A percentile compares a stretch with the other conserved stretches of the same genome.
These are phyloP conservation scores for Mycena vitilis DNA, from an alignment of 768 basidiomycete species.

Conservation along the genomic window DNA sequence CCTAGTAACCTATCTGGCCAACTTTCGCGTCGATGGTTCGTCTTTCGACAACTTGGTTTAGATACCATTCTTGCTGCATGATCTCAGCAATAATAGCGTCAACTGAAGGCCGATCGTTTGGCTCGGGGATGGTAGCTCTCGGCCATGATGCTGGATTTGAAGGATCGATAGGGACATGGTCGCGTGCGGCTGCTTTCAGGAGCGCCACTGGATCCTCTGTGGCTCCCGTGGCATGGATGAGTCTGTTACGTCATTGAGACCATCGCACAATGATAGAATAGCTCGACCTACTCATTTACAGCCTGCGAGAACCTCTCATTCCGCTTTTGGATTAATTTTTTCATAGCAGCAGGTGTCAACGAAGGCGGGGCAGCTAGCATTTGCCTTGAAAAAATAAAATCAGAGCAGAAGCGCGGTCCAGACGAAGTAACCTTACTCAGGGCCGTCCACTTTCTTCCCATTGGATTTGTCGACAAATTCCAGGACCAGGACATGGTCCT, in stretches of 20 bases:
- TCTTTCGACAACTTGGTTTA: constrained; percentile 72
- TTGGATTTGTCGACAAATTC: constrained; percentile 54
- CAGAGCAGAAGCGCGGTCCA: background rate
- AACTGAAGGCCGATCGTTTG: constrained; percentile 68
- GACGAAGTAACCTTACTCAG: constrained; percentile 40
- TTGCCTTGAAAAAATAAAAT: constrained; percentile 29
- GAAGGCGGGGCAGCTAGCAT: constrained; percentile 47
- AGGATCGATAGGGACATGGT: constrained; percentile 79
- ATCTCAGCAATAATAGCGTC: constrained; percentile 69
- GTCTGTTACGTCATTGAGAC: constrained; percentile 50
- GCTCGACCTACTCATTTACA: constrained; percentile 69
- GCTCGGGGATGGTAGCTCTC: constrained; percentile 49
- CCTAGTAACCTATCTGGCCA: constrained; percentile 61
- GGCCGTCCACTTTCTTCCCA: constrained; percentile 22
- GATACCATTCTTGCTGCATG: constrained; percentile 70
- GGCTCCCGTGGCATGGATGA: constrained; percentile 64
- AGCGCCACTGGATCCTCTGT: constrained; percentile 72
- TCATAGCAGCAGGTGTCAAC: constrained; percentile 67
- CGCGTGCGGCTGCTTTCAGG: constrained; percentile 73
- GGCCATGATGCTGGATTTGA: constrained; percentile 30
- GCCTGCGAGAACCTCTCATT: constrained; percentile 74
- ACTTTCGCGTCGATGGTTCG: constrained; percentile 65
- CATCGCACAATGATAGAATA: background rate
- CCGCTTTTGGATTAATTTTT: constrained; percentile 77
- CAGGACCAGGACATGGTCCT: constrained; percentile 58